Evolutionary conservation across 1,284 basidiomycete species (phyloP), one percentile per base, ranked within the genome.

Genomic region (Tilletia walkeri): DNA sequence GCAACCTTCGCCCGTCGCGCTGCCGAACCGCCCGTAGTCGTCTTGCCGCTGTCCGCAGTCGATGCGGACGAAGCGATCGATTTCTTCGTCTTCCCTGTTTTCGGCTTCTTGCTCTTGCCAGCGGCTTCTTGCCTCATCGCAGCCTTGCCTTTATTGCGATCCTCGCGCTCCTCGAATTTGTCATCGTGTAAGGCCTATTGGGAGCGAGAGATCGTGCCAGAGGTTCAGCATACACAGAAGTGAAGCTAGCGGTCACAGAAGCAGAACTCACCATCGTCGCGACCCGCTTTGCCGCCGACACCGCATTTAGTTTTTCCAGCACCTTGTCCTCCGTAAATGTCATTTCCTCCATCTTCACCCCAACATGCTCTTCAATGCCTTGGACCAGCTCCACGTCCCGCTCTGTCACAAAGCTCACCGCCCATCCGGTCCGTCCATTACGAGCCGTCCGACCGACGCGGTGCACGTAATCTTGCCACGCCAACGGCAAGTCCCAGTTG

Each of bases 371-470:
- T 85, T 99, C 96, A 74, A 99, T 92, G 70, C 85, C 87, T 76
- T 93, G 83, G 48, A 99, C 88, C 65, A 91, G 87, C 74, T 94
- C 90, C 77, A 96, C 92, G 80, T 99, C 95, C 59, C 89, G 86
- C 85, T 99, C 95, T 2, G 94, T 96, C 68, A 99, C 92, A 81
- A 99, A 92, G 77, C 93, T 97, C 59, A 99, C 88, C 0, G 94
- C 93, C 69, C 94, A 87, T 82, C 96, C 96, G 3, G 89, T 90
- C 78, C 89, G 88, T 4, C 95, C 95, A n/a, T 91, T 92, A 80
- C 96, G 90, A 41, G 95, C 96, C 14, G 96, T 99, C 79, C 96
- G 87, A 68, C 88, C 88, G 4, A 89, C 88, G 7, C 88, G 84
- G 80, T 89, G 88, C 10, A 88, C 84, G 74, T 89, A 89, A 77